phyloP scores from a whole-genome alignment of 768 basidiomycete species.

The Pholiota microspora region DNA sequence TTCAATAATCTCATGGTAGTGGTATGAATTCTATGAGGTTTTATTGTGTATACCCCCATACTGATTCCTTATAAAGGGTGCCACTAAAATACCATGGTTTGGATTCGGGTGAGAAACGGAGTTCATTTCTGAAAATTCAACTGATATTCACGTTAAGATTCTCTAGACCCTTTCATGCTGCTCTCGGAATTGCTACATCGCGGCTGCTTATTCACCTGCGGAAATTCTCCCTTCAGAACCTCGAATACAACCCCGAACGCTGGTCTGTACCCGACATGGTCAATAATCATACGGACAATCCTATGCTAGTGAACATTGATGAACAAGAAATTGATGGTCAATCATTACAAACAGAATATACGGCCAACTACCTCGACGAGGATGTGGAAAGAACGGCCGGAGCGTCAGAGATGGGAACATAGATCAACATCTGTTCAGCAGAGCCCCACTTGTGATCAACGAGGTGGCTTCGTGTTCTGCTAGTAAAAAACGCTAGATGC shows the following conservation, averaged over 20 bases:
- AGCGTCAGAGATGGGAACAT: not conserved
- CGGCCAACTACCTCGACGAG: too few species aligned
- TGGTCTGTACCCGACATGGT: not conserved
- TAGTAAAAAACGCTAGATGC: not conserved
- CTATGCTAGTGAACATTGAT: not conserved
- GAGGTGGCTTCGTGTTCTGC: too few species aligned
- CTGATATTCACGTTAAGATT: not conserved
- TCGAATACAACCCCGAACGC: not conserved
- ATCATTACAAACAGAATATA: not conserved
- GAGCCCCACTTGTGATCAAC: too few species aligned
- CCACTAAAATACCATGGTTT: conserved; percentile 45
- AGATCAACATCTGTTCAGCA: too few species aligned
- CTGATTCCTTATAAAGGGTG: conserved; percentile 23
- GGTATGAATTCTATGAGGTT: not conserved
- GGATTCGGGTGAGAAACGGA: conserved; percentile 16
- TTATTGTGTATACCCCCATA: conserved; percentile 12
- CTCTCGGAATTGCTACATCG: not conserved
- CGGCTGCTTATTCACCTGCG: conserved; percentile 1
- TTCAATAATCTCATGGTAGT: conserved; percentile 48
- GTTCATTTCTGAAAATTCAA: too few species aligned
- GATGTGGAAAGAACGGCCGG: not conserved
- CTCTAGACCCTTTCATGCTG: conserved; percentile 1
- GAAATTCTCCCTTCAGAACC: not conserved
- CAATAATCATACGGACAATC: not conserved
- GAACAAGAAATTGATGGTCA: not conserved